phyloP scores from a whole-genome alignment of 2,329 filamentous ascomycete genomes.

The Xenoacremonium recifei region DNA sequence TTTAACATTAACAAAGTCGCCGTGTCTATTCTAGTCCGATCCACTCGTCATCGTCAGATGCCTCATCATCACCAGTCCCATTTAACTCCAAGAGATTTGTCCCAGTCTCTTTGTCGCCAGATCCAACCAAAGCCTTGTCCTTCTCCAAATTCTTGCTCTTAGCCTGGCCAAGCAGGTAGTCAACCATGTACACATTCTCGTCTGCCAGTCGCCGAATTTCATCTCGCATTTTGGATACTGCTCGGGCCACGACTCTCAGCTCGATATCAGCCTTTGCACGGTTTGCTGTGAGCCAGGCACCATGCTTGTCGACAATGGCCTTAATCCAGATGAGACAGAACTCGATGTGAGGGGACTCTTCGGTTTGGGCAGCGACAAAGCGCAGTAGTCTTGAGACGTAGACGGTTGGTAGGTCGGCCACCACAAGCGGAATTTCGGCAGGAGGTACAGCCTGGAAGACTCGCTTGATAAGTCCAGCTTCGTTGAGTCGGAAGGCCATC shows the following conservation, averaged over 20 bases:
- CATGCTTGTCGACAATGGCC: slow-evolving; percentile 76
- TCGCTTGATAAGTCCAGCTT: slow-evolving; percentile 73
- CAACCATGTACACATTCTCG: slow-evolving; percentile 84
- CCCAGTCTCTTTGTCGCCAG: slow-evolving; percentile 19
- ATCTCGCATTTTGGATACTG: slow-evolving; percentile 74
- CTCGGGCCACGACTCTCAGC: slow-evolving; percentile 77
- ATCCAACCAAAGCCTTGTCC: slow-evolving; percentile 15
- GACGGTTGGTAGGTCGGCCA: slow-evolving; percentile 75
- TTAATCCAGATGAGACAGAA: slow-evolving; percentile 95
- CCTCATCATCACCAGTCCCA: slow-evolving; percentile 32
- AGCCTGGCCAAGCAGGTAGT: slow-evolving; percentile 68
- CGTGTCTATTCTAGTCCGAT: slow-evolving; percentile 45
- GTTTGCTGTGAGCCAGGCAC: slow-evolving; percentile 80
- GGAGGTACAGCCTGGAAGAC: slow-evolving; percentile 84
- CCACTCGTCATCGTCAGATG: slow-evolving; percentile 44
- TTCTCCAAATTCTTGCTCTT: slow-evolving; percentile 26
- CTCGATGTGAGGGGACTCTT: slow-evolving; percentile 89
- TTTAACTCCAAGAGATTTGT: slow-evolving; percentile 32
- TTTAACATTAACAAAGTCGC: no score
- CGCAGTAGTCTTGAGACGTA: slow-evolving; percentile 84
- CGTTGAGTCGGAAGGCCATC: slow-evolving; percentile 96
- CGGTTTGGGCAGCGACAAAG: slow-evolving; percentile 83
- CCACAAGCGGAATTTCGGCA: slow-evolving; percentile 71
- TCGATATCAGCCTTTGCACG: slow-evolving; percentile 79
- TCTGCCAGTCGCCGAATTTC: slow-evolving; percentile 83